Percentiles rank a stretch among this genome's conserved stretches.
Evolutionary conservation across 2,329 filamentous ascomycete species (phyloP).

Genomic region (Pseudogymnoascus sp.): DNA sequence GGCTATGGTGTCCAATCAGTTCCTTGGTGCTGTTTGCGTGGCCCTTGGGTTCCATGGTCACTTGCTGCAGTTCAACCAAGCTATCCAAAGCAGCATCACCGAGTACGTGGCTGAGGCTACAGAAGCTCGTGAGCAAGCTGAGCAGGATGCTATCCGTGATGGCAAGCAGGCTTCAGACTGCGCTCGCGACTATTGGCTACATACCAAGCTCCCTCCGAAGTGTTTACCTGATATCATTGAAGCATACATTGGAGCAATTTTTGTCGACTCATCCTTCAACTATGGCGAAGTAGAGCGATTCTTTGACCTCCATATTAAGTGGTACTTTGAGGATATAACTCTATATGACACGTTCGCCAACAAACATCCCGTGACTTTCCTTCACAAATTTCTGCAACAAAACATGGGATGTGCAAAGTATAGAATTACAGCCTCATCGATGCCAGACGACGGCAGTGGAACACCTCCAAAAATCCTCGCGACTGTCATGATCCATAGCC

Average conservation of each 20-base stretch:
- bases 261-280: slow-evolving; percentile 80
- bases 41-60: slow-evolving; percentile 70
- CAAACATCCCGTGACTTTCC: slow-evolving; percentile 73
- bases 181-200: slow-evolving; percentile 62
- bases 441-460: slow-evolving; percentile 31
- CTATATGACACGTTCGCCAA: slow-evolving; percentile 83
- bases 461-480: slow-evolving; percentile 52
- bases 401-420: slow-evolving; percentile 60
- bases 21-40: slow-evolving; percentile 75
- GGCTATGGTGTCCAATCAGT: slow-evolving; percentile 98
- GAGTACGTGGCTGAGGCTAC: slow-evolving; percentile 53
- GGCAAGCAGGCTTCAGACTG: slow-evolving; percentile 35
- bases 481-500: slow-evolving; percentile 68
- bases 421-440: slow-evolving; percentile 38
- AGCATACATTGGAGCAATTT: slow-evolving; percentile 81
- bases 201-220: slow-evolving; percentile 60
- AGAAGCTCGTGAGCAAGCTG: slow-evolving; percentile 40
- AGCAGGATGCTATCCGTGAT: slow-evolving; percentile 27
- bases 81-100: slow-evolving; percentile 39
- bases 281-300: slow-evolving; percentile 68
- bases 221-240: slow-evolving; percentile 80
- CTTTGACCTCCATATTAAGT: slow-evolving; percentile 65
- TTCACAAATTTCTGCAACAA: slow-evolving; percentile 56
- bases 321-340: slow-evolving; percentile 78
- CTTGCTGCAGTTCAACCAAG: slow-evolving; percentile 48